Base-by-base conservation (phyloP, 2,329 filamentous ascomycete genomes). In the Fusarium nanum region DNA sequence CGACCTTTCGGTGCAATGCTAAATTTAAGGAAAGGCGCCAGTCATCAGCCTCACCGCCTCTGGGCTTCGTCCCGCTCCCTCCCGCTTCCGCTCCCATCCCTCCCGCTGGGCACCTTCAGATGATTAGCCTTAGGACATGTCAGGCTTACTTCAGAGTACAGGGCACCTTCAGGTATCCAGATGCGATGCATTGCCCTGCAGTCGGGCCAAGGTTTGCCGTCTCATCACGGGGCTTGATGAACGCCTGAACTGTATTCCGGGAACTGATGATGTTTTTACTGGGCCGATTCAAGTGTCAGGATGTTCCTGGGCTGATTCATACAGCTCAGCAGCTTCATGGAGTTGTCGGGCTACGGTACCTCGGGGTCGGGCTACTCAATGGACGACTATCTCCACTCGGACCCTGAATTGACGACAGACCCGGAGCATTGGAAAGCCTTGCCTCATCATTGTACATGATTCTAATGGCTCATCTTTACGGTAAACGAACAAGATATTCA, bases 11-110 rank as follows among this genome's bases (percentile, higher is more conserved):
- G 55, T 68, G 53, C 23, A 42, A 53, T 56, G 49, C 58, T 55
- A 63, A 55, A 48, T 47, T 67, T 52, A 45, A 54, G 44, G 59
- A 27, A 25, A 55, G 58, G 47, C 67, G 57, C 64, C 56, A 68
- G 68, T 58, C 55, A 74, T 65, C 72, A 74, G 70, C 64, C 72
- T 74, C 72, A 74, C 72, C 72, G 72, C 72, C 72, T 75, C 70
- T 74, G 70, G 56, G 65, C 66, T 56, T 66, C 72, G 72, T 74
- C 72, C 72, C 72, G 72, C 70, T 75, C 72, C 72, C 68, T 71
- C 57, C 68, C 68, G 68, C 54, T 71, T 65, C 72, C 72, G 70
- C 55, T 71, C 60, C 67, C 68, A 64, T 73, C 60, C 66, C 69
- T 75, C 72, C 72, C 72, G 72, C 72, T 64, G 64, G 60, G 63